Evolutionary conservation across 2,329 filamentous ascomycete species (phyloP), one percentile per base, ranked within the genome.

Genomic region (Myriosclerotinia curreyana): DNA sequence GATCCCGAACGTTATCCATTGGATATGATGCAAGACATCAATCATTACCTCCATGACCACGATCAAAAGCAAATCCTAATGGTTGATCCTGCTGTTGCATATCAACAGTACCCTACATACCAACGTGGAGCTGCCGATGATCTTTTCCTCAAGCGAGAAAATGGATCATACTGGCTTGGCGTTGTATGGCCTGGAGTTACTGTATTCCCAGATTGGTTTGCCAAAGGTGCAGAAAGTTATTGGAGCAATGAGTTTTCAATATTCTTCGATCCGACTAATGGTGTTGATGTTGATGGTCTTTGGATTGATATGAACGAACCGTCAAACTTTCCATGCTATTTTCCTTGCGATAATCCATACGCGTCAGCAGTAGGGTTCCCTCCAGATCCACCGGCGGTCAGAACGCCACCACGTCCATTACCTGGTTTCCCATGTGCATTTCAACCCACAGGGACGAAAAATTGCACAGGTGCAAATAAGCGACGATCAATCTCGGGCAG

Each of bases 161-260:
- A 91, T 69, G 88, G 83, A 11, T 81, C 80, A 0, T 75, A 79
- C 59, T 84, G 79, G 76, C 76, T 82, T 52, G 85, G 89, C 20
- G 88, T 91, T 20, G 90, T 93, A 28, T 94, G 90, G 90, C 87
- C 90, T 7, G 90, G 90, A 53, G 82, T 86, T 17, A 83, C 87
- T 0, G 87, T 83, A 14, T 92, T 87, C 75, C 88, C 88, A 0
- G 91, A 94, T 74, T 94, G 90, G 90, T 92, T 92, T 72, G 78
- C 86, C 22, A 80, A 82, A 9, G 84, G 85, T 60, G 83, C 85
- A 1, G 81, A 86, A 55, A 71, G 76, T 1, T 95, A 86, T 75
- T 94, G 90, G 90, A 86, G 85, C 68, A 79, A 80, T 5, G 83
- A 93, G 72, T 88, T 94, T 69, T 75, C 73, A 0, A 74, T 72